A percentile compares a stretch with the other conserved stretches of the same genome.
These are phyloP conservation scores for Fusarium vanettenii DNA, from an alignment of 2,329 filamentous ascomycete species.

Conservation along the genomic window DNA sequence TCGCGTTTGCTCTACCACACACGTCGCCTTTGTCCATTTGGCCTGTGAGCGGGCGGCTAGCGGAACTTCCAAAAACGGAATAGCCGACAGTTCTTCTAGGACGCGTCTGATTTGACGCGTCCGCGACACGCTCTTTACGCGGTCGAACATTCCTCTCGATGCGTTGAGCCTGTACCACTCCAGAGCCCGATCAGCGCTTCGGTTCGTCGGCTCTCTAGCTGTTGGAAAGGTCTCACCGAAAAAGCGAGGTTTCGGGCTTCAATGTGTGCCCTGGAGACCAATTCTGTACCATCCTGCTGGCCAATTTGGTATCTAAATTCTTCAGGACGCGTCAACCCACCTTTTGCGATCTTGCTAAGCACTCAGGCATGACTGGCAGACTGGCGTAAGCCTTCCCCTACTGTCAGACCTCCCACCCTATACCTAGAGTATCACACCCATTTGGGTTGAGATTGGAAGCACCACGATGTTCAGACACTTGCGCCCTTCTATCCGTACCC, in stretches of 20 bases:
- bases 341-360: background rate
- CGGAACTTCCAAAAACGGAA: background rate
- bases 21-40: background rate
- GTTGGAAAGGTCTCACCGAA: background rate
- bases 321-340: background rate
- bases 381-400: background rate
- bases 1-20: background rate
- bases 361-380: background rate
- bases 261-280: background rate
- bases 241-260: background rate
- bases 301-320: background rate
- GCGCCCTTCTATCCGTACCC: background rate
- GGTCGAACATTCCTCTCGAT: background rate
- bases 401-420: background rate
- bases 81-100: background rate
- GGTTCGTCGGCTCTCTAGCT: background rate
- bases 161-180: background rate
- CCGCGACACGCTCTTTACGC: background rate
- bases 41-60: background rate
- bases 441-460: background rate
- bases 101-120: background rate
- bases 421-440: background rate
- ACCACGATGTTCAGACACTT: background rate
- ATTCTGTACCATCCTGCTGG: background rate
- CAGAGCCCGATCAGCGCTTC: background rate